These are phyloP conservation scores for Colletotrichum lentis DNA, from an alignment of 2,329 filamentous ascomycete genomes.

Conservation along the genomic window DNA sequence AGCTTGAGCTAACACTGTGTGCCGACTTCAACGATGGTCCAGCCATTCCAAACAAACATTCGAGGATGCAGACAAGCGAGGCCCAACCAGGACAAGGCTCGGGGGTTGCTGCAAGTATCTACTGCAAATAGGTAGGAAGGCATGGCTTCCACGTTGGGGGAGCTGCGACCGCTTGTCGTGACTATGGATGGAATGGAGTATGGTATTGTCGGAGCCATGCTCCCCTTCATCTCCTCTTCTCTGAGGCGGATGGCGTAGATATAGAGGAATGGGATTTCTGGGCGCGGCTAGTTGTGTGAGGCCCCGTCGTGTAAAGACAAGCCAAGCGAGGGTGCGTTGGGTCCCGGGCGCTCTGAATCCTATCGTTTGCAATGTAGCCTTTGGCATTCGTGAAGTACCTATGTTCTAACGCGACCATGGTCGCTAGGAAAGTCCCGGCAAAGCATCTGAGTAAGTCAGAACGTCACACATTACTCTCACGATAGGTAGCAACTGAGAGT, in stretches of 20 bases:
- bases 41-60: background rate
- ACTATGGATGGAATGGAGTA: background rate
- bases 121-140: no score
- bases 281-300: conserved; percentile 10
- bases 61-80: conserved; percentile 1
- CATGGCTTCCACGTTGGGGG: background rate
- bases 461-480: background rate
- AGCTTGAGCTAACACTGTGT: conserved; percentile 15
- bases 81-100: conserved; percentile 6
- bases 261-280: background rate
- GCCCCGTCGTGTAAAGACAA: background rate
- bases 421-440: background rate
- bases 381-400: background rate
- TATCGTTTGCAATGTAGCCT: background rate
- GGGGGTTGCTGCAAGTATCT: background rate
- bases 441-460: background rate
- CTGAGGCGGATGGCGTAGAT: background rate
- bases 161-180: background rate
- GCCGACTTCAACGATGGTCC: background rate
- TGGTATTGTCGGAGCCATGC: background rate
- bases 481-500: background rate
- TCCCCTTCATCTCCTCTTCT: background rate
- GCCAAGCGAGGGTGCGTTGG: background rate
- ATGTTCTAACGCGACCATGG: background rate
- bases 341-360: background rate